A percentile compares a stretch with the other conserved stretches of the same genome.
Evolutionary conservation across 306 rosid genomes (phyloP).

Genomic region (Mimosa pudica): DNA sequence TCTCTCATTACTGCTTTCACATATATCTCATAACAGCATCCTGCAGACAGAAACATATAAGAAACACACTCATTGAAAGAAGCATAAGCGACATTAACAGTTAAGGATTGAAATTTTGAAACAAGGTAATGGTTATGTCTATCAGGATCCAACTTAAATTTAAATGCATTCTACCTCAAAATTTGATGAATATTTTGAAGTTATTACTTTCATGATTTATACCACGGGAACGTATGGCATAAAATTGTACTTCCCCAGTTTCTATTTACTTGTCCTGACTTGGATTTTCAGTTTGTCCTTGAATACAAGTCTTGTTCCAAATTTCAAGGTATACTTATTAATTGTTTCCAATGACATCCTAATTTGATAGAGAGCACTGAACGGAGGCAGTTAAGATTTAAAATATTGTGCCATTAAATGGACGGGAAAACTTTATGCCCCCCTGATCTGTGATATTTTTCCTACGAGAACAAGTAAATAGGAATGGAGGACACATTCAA

Average conservation of each 20-base stretch:
- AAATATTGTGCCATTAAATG: neutral
- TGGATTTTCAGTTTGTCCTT: neutral
- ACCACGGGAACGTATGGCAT: neutral
- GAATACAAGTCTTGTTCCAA: neutral
- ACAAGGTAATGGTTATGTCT: slow-evolving; percentile 7
- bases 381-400: neutral
- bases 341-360: neutral
- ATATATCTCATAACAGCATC: slow-evolving; percentile 81
- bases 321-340: neutral
- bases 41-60: slow-evolving; percentile 48
- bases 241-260: neutral
- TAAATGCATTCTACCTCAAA: neutral
- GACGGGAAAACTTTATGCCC: neutral
- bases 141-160: neutral
- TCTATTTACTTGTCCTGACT: neutral
- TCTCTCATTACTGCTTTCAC: slow-evolving; percentile 57
- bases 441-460: neutral
- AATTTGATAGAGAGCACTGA: neutral
- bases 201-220: slow-evolving; percentile 6
- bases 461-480: neutral
- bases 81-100: neutral
- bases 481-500: neutral
- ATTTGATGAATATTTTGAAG: neutral
- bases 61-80: slow-evolving; percentile 22
- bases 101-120: slow-evolving; percentile 5